A percentile compares a stretch with the other conserved stretches of the same genome.
phyloP scores from a whole-genome alignment of 371 early-diverging fungal genomes.

The Rhizopus delemar region DNA sequence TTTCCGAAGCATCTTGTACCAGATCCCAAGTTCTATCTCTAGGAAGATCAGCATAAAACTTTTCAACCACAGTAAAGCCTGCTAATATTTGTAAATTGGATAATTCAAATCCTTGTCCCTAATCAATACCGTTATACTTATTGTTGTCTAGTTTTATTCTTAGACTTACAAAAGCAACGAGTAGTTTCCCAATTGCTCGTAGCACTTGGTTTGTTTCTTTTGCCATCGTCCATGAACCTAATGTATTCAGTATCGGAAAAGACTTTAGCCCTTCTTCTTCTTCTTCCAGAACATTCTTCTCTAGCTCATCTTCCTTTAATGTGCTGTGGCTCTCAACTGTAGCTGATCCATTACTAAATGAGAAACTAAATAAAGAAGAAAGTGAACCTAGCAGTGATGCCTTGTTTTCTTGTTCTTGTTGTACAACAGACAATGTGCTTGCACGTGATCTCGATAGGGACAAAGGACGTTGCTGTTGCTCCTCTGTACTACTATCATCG shows the following conservation, averaged over 20 bases:
- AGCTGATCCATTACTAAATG: background rate
- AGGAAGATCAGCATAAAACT: slow-evolving; percentile 49
- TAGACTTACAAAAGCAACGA: slow-evolving; percentile 65
- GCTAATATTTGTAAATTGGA: slow-evolving; percentile 66
- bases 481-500: slow-evolving; percentile 21
- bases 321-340: slow-evolving; percentile 1
- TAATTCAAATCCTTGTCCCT: slow-evolving; percentile 77
- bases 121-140: slow-evolving; percentile 3
- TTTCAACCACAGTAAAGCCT: slow-evolving; percentile 66
- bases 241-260: slow-evolving; percentile 38
- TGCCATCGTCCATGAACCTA: slow-evolving; percentile 53
- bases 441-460: slow-evolving; percentile 21
- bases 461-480: slow-evolving; percentile 9
- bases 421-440: slow-evolving; percentile 6
- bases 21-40: slow-evolving; percentile 36
- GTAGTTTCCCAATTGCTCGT: slow-evolving; percentile 63
- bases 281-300: slow-evolving; percentile 20
- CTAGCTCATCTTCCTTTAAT: slow-evolving; percentile 12
- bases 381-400: slow-evolving; percentile 12
- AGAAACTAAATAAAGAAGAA: slow-evolving; percentile 17
- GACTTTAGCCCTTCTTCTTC: slow-evolving; percentile 30
- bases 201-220: slow-evolving; percentile 68
- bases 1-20: slow-evolving; percentile 44
- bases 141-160: slow-evolving; percentile 27
- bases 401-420: background rate